Conservation (phyloP, 2,329 filamentous ascomycete species). For the Fusarium sulawesiense region DNA sequence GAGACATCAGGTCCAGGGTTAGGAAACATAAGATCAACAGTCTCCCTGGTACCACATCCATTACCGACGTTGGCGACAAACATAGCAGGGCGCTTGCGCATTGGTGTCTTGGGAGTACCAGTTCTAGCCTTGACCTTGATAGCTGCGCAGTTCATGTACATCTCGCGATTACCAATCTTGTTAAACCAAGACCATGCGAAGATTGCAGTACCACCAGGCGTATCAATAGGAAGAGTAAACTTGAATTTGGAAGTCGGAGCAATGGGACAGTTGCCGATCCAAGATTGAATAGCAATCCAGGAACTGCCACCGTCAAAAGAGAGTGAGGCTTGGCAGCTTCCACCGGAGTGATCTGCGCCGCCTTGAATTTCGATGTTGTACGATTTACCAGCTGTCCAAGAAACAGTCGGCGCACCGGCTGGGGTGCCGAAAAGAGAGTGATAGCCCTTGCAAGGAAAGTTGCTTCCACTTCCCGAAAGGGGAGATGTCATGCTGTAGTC, state of each 20-base stretch:
- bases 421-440: slow-evolving; percentile 59
- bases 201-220: slow-evolving; percentile 64
- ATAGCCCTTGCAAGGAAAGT: slow-evolving; percentile 82
- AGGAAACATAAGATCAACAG: slow-evolving; percentile 71
- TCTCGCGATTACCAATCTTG: slow-evolving; percentile 79
- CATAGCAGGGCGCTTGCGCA: slow-evolving; percentile 70
- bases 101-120: slow-evolving; percentile 47
- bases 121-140: slow-evolving; percentile 66
- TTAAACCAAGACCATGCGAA: slow-evolving; percentile 85
- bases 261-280: slow-evolving; percentile 64
- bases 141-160: slow-evolving; percentile 86
- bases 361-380: slow-evolving; percentile 74
- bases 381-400: slow-evolving; percentile 70
- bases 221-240: slow-evolving; percentile 70
- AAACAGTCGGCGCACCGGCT: slow-evolving; percentile 65
- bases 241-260: slow-evolving; percentile 61
- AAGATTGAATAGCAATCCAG: slow-evolving; percentile 74
- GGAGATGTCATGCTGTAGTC: slow-evolving; percentile 81
- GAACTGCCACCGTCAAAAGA: slow-evolving; percentile 76
- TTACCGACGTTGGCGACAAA: slow-evolving; percentile 76
- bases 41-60: slow-evolving; percentile 53
- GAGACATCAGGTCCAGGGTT: slow-evolving; percentile 55
- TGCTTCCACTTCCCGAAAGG: slow-evolving; percentile 66
- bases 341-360: slow-evolving; percentile 72
- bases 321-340: slow-evolving; percentile 79